Base-by-base conservation (phyloP, 2,329 filamentous ascomycete genomes). In the Tolypocladium sp. region DNA sequence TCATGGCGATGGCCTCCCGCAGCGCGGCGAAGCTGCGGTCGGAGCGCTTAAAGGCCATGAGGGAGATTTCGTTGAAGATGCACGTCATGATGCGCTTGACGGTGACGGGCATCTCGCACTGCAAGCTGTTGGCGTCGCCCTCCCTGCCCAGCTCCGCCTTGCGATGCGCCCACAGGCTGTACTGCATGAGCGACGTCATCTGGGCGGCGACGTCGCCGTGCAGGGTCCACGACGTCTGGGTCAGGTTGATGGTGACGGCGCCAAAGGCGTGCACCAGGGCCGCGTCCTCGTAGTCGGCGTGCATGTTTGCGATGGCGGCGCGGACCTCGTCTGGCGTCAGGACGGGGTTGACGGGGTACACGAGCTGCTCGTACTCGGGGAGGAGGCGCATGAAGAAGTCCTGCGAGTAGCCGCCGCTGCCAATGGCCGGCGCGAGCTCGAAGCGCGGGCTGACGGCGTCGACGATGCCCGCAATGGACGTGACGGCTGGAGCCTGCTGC, bases 21-120 rank as follows among this genome's bases (percentile, higher is more conserved):
- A 83, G 74, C 57, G 79, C 75, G 64, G 74, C 70, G 53, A 81
- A 79, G 7, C 77, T 76, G 41, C 77, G 73, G 57, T 82, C 78
- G 59, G 72, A 73, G 35, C 76, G 74, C 53, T 76, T 73, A 30
- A 80, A 72, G 7, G 73, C 74, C 73, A 81, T 77, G 57, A 79
- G 71, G 65, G 74, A 77, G 59, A 81, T 81, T 62, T 82, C 77
- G 46, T 81, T 74, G 62, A 80, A 82, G 55, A 82, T 69, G 33
- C 74, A 77, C 33, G 77, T 77, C 74, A 81, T 78, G 30, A 79
- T 75, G 56, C 76, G 71, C 57, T 76, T 73, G 30, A 79, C 71
- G 0, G 74, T 76, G 5, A 75, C 70, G 2, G 71, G 72, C 15
- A 74, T 68, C 8, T 73, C 71, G 27, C 72, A 71, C 8, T 70